Percentiles rank a stretch among this genome's conserved stretches.
Evolutionary conservation across 2,329 filamentous ascomycete genomes (phyloP).

Genomic region (Fusarium veterinarium): DNA sequence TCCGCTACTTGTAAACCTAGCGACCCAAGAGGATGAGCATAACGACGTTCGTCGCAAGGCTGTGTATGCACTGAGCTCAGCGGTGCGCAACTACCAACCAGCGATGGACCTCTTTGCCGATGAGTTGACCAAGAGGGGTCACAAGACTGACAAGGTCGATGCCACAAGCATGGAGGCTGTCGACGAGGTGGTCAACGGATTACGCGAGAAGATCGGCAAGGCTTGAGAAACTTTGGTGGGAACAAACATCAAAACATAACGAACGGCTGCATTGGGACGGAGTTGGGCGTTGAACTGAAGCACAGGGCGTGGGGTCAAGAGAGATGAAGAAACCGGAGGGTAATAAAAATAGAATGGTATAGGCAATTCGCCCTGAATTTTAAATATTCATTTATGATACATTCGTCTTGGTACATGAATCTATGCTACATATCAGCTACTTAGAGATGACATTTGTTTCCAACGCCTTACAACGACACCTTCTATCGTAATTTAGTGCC

Average conservation of each 20-base stretch:
- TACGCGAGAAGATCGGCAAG: slow-evolving; percentile 66
- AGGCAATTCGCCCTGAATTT: slow-evolving; percentile 32
- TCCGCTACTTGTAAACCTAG: slow-evolving; percentile 74
- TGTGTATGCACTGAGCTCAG: slow-evolving; percentile 87
- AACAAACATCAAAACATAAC: slow-evolving; percentile 17
- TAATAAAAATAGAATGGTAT: slow-evolving; percentile 26
- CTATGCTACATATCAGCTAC: slow-evolving; percentile 45
- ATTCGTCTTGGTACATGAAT: slow-evolving; percentile 50
- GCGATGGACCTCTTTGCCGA: slow-evolving; percentile 76
- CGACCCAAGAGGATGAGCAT: slow-evolving; percentile 68
- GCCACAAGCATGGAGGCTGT: slow-evolving; percentile 89
- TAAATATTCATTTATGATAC: slow-evolving; percentile 48
- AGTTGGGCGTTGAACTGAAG: slow-evolving; percentile 48
- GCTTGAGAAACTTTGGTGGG: slow-evolving; percentile 23
- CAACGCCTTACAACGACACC: slow-evolving; percentile 3
- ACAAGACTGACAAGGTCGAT: slow-evolving; percentile 72
- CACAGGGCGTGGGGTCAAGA: slow-evolving; percentile 6
- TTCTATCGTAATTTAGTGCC: slow-evolving; percentile 47
- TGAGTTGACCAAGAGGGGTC: slow-evolving; percentile 68
- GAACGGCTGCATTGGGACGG: slow-evolving; percentile 50
- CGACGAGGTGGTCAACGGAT: slow-evolving; percentile 76
- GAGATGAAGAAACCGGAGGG: slow-evolving; percentile 7
- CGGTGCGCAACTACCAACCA: slow-evolving; percentile 89
- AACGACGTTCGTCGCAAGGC: slow-evolving; percentile 83
- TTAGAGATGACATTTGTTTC: slow-evolving; percentile 30